Percentiles rank a stretch among this genome's conserved stretches.
Evolutionary conservation across 2,329 filamentous ascomycete genomes (phyloP).

Genomic region (Pseudocercospora crystallina): DNA sequence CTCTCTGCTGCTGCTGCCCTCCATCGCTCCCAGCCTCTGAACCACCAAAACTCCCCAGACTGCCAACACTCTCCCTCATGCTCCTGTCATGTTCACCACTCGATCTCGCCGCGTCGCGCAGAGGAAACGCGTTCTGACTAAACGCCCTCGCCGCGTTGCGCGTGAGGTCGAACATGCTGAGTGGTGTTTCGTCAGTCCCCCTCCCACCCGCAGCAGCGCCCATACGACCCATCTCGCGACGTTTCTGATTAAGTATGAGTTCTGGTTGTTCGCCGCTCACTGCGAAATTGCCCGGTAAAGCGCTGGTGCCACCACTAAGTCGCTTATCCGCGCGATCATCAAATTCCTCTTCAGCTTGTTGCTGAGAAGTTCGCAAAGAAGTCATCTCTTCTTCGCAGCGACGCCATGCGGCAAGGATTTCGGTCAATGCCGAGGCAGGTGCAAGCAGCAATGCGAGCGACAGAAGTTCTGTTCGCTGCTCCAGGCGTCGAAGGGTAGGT

Average conservation of each 20-base stretch:
- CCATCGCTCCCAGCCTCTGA: conserved; percentile 19
- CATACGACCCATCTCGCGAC: conserved; percentile 40
- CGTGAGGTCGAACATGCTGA: conserved; percentile 55
- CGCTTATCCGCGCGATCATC: conserved; percentile 63
- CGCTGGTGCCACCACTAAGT: conserved; percentile 17
- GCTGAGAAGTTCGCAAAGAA: conserved; percentile 64
- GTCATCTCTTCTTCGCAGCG: conserved; percentile 77
- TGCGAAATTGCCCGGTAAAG: conserved; percentile 48
- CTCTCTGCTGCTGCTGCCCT: conserved; percentile 41
- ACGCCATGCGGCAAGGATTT: conserved; percentile 73
- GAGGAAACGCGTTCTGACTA: conserved; percentile 46
- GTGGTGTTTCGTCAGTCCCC: conserved; percentile 49
- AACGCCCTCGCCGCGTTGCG: conserved; percentile 51
- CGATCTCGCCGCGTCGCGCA: conserved; percentile 29
- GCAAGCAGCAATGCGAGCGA: conserved; percentile 73
- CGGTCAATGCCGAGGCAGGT: conserved; percentile 67
- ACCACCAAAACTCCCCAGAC: conserved; percentile 19
- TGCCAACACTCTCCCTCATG: conserved; percentile 25
- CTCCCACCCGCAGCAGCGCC: conserved; percentile 14
- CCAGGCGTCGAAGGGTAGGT: conserved; percentile 65
- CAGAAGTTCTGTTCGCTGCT: conserved; percentile 79
- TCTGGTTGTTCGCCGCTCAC: conserved; percentile 36
- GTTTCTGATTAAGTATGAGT: conserved; percentile 40
- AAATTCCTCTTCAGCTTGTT: conserved; percentile 68
- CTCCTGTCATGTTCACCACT: conserved; percentile 15